These are phyloP conservation scores for Cercospora nicotianae DNA, from an alignment of 2,329 filamentous ascomycete genomes.

Conservation along the genomic window DNA sequence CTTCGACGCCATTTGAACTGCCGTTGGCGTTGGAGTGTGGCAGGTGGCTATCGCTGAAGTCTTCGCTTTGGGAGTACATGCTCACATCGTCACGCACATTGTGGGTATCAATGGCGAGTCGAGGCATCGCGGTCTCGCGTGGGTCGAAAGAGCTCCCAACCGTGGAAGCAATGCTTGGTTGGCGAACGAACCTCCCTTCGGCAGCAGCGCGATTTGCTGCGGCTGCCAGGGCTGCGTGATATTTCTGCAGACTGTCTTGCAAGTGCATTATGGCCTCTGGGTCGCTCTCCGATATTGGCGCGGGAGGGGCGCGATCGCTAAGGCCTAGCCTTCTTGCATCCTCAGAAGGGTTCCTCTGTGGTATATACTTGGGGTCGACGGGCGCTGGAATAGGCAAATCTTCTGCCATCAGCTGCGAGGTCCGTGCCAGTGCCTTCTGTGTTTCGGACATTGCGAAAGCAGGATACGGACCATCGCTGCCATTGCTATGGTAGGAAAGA, in stretches of 20 bases:
- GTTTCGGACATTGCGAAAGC: conserved; percentile 36
- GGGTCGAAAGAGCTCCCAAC: conserved; percentile 1
- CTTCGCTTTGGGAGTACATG: conserved; percentile 27
- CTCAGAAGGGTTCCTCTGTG: conserved; percentile 37
- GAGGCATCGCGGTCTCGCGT: neutral
- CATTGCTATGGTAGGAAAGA: conserved; percentile 4
- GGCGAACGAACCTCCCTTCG: conserved; percentile 70
- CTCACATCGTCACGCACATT: conserved; percentile 20
- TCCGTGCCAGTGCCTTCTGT: conserved; percentile 26
- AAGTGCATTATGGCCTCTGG: conserved; percentile 43
- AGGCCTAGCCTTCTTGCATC: conserved; percentile 37
- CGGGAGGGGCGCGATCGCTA: conserved; percentile 50
- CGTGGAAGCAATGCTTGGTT: conserved; percentile 24
- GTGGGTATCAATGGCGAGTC: conserved; percentile 8
- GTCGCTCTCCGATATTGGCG: conserved; percentile 48
- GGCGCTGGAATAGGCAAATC: conserved; percentile 33
- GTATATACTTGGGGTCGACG: conserved; percentile 35
- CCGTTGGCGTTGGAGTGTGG: conserved; percentile 11
- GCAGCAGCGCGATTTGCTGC: conserved; percentile 75
- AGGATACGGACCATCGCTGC: conserved; percentile 37
- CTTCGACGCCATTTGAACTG: conserved; percentile 12
- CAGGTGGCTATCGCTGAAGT: conserved; percentile 18
- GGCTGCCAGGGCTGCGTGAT: conserved; percentile 81
- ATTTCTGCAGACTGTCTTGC: conserved; percentile 64
- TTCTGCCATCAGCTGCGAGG: conserved; percentile 35